phyloP scores from a whole-genome alignment of 2,329 filamentous ascomycete species.

The Phaeosphaeriaceae sp. region DNA sequence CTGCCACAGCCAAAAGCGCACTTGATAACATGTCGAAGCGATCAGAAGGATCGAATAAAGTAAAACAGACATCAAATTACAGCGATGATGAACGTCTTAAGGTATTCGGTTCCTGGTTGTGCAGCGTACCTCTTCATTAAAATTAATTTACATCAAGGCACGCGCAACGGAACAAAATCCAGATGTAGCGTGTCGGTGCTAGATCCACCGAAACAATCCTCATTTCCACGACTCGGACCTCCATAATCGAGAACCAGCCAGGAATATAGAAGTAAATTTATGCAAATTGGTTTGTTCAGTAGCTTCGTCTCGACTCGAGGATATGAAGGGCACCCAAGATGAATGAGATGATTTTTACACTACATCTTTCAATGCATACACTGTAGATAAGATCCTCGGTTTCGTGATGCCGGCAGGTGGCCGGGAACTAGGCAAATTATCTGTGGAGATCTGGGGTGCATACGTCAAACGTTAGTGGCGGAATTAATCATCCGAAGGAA shows the following conservation, averaged over 20 bases:
- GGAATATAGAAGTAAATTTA: neutral
- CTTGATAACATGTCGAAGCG: slow-evolving; percentile 31
- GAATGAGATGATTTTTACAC: neutral
- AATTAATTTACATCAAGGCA: neutral
- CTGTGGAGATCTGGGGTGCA: slow-evolving; percentile 17
- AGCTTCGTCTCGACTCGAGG: neutral
- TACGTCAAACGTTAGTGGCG: slow-evolving; percentile 35
- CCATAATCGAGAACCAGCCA: slow-evolving; percentile 1
- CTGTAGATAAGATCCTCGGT: neutral
- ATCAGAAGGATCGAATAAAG: slow-evolving; percentile 8
- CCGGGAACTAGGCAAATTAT: neutral
- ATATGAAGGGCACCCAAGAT: neutral
- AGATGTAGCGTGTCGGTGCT: slow-evolving; percentile 17
- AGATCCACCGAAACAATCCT: slow-evolving; percentile 26
- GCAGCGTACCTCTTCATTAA: neutral
- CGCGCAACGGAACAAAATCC: slow-evolving; percentile 3
- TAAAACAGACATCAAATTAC: neutral
- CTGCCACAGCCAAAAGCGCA: slow-evolving; percentile 32
- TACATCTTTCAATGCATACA: neutral
- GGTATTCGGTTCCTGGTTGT: neutral
- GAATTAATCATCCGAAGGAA: slow-evolving; percentile 22
- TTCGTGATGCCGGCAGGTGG: neutral
- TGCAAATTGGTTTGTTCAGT: neutral
- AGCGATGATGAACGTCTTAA: slow-evolving; percentile 1
- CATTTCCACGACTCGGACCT: slow-evolving; percentile 22